Base-by-base conservation (phyloP, 768 basidiomycete genomes). In the Boletus fagicola region DNA sequence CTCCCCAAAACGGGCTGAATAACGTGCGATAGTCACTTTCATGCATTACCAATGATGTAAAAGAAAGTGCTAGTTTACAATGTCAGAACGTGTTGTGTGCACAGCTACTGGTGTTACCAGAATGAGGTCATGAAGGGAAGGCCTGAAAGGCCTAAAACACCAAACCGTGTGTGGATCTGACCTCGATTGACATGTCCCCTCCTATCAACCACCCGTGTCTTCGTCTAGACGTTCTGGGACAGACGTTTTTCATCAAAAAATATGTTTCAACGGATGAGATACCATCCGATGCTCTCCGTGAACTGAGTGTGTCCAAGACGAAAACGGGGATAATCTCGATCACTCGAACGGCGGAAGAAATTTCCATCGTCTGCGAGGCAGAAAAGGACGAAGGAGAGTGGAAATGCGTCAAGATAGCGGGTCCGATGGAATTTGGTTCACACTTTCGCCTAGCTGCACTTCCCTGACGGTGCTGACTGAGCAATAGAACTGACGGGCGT, bases 341-440 rank as follows among this genome's bases (percentile, higher is more conserved):
- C 38, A 86, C 85, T 28, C 74, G 80, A 48, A 87, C 85, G 7
- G 63, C 63, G 8, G 84, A 87, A 33, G 86, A 89, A 63, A 72
- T 84, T 2, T 87, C 86, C 2, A 63, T 88, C 51, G 81, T 84
- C n/a, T 78, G 79, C 16, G 74, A 81, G 64, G 71, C 73, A 15
- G 62, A 74, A 15, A 70, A 59, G 51, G 72, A 78, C 40, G 68
- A 75, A 31, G 75, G 77, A 24, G 73, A 74, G 1, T 86, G 85
- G 85, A 76, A 70, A 62, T 82, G 82, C 64, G 82, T 87, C 58
- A 83, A 82, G 68, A 83, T 88, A 40, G 76, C 74, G 36, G 87
- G 86, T 4, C 85, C 84, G 3, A 83, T 88, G 83, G 82, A 84
- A 60, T 86, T 87, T 59, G 77, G 85, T 83, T 49, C 56, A 62